Base-by-base conservation (phyloP, 306 rosid genomes). In the Cucumis sativus region DNA sequence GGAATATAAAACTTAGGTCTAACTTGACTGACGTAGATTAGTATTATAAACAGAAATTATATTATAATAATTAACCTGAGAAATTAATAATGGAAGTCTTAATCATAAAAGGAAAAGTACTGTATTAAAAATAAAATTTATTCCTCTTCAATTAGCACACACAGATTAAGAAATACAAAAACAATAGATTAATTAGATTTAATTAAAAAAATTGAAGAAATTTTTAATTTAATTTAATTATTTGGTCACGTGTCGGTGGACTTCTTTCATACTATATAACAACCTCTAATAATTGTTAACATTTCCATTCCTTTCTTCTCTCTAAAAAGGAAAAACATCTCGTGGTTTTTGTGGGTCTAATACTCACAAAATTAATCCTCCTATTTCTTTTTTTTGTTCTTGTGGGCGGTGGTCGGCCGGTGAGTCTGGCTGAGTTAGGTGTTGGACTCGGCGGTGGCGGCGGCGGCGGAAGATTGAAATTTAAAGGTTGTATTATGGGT, bases 191-290 rank as follows among this genome's bases (percentile, higher is more conserved):
- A 3, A 52, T 52, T 16, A 2, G n/a, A 52, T 52, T 52, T 16
- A 52, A 14, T 52, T 15, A 52, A 16, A 16, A 64, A 8, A 10
- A 4, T 35, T 1, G 10, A 64, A 17, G 5, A 64, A 17, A 35
- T 15, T 18, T 55, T 56, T 56, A 30, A 35, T 54, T 56, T 56
- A 30, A 17, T 65, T 51, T 8, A 16, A 8, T 30, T 11, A 7
- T 39, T 39, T 72, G 16, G 79, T 76, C 79, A 76, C 79, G 79
- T 76, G 79, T 59, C 69, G 79, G 79, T 76, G 79, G 79, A 58
- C 15, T 41, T 52, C 30, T 16, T 13, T 8, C n/a, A 13, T 21
- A 33, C 49, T 75, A 76, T 76, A 76, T 39, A 61, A 70, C 58
- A 47, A 23, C 40, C 51, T 4, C n/a, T 67, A 56, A 59, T 67